These are phyloP conservation scores for Tolypocladium guangdongense DNA, from an alignment of 2,329 filamentous ascomycete species.

Conservation along the genomic window DNA sequence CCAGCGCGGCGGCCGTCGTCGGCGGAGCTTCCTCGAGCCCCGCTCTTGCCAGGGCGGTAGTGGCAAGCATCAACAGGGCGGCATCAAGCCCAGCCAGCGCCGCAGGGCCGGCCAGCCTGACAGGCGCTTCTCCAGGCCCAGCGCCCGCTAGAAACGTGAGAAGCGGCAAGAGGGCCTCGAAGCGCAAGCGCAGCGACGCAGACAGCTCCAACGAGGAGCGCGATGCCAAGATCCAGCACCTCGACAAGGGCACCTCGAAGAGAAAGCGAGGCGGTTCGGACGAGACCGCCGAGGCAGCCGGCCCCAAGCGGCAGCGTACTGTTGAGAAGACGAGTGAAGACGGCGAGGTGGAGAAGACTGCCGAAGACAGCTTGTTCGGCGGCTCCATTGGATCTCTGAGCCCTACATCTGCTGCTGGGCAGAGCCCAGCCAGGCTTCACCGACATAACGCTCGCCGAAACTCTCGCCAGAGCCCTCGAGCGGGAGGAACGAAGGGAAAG, in stretches of 20 bases:
- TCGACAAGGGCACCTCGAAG: neutral
- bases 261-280: neutral
- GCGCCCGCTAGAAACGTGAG: neutral
- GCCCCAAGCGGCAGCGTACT: neutral
- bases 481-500: neutral
- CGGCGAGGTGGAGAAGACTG: neutral
- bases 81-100: neutral
- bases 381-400: neutral
- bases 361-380: neutral
- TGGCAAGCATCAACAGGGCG: neutral
- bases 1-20: neutral
- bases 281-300: neutral
- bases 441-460: neutral
- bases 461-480: neutral
- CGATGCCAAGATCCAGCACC: neutral
- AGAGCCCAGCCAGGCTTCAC: neutral
- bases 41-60: neutral
- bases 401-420: neutral
- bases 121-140: neutral
- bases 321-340: neutral
- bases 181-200: neutral
- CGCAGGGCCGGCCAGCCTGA: neutral
- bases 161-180: neutral
- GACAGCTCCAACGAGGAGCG: neutral
- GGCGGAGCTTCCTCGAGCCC: neutral